Base-by-base conservation (phyloP, 768 basidiomycete species). In the Rhizopogon vulgaris region DNA sequence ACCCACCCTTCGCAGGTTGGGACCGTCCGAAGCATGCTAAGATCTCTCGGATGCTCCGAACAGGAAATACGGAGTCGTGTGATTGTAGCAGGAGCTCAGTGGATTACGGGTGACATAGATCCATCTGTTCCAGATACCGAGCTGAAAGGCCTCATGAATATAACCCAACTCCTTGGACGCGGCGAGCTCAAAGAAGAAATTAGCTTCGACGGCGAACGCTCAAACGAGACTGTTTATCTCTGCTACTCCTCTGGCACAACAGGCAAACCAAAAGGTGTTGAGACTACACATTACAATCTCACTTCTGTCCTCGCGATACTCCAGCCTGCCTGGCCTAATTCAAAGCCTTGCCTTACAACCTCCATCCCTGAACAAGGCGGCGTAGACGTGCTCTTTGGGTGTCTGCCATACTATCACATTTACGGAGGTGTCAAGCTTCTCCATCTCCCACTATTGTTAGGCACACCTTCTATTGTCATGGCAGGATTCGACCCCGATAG, bases 161-260 rank as follows among this genome's bases (percentile, higher is more conserved):
- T 80, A 30, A 55, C 72, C 24, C 61, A 57, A 8, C 59, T 84
- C 40, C 64, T 85, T 18, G 68, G 68, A 0, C 63, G 71, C 2
- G 80, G 85, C 3, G 63, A 67, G 12, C 69, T 87, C 10, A 52
- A 58, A 10, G 60, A 70, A 4, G 85, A 87, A 60, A 82, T 79
- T 56, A 71, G 67, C 58, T 82, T 84, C 45, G 73, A 80, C 11
- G 82, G 78, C 0, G 56, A 72, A 0, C 61, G 70, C 17, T 72
- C 82, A 2, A 62, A 82, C 49, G 82, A 86, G 58, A 88, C 88
- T 0, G 66, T 72, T 3, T 80, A 80, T 56, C 61, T 90, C 37
- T 88, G 84, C 52, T 89, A 89, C 52, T 72, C 69, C 6, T 70
- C 69, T 63, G 89, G 89, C 4, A 91, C 89, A 1, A 89, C 86